Percentiles rank a stretch among this genome's conserved stretches.
phyloP scores from a whole-genome alignment of 768 basidiomycete species.

The Sporobolomyces phaffii region DNA sequence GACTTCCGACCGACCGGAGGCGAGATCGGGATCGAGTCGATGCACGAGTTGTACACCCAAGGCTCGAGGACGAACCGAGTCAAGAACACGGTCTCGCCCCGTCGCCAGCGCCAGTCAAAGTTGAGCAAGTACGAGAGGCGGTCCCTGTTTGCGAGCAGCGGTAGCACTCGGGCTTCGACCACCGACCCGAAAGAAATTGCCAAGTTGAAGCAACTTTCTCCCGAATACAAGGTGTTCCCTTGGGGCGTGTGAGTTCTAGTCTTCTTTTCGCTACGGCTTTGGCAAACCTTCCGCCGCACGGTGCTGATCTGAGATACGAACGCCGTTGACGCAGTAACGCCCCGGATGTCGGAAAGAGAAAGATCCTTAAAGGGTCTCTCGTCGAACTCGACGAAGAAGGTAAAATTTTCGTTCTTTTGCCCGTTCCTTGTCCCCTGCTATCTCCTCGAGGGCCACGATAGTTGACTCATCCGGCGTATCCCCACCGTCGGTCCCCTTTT shows the following conservation, averaged over 20 bases:
- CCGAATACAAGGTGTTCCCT: constrained; percentile 46
- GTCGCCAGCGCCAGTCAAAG: no score
- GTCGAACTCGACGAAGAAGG: constrained; percentile 58
- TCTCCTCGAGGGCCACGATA: no score
- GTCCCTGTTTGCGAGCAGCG: constrained; percentile 35
- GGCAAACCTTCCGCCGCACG: no score
- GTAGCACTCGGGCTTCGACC: constrained; percentile 40
- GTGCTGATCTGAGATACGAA: no score
- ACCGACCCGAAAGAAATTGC: constrained; percentile 23
- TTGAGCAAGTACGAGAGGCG: constrained; percentile 4
- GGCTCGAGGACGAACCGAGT: not conserved
- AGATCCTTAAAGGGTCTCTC: constrained; percentile 23
- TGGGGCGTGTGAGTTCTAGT: constrained; percentile 43
- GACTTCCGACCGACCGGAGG: constrained; percentile 52
- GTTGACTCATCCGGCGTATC: no score
- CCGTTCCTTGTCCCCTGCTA: not conserved
- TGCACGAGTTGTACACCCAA: not conserved
- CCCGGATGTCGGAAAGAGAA: constrained; percentile 37
- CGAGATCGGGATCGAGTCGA: constrained; percentile 40
- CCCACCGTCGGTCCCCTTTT: no score
- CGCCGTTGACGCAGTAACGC: constrained; percentile 19
- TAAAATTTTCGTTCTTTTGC: constrained; percentile 45
- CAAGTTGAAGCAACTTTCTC: constrained; percentile 3
- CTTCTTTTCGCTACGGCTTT: not conserved
- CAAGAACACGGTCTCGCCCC: not conserved